Evolutionary conservation across 768 basidiomycete species (phyloP).

Genomic region (Termitomyces sp.): DNA sequence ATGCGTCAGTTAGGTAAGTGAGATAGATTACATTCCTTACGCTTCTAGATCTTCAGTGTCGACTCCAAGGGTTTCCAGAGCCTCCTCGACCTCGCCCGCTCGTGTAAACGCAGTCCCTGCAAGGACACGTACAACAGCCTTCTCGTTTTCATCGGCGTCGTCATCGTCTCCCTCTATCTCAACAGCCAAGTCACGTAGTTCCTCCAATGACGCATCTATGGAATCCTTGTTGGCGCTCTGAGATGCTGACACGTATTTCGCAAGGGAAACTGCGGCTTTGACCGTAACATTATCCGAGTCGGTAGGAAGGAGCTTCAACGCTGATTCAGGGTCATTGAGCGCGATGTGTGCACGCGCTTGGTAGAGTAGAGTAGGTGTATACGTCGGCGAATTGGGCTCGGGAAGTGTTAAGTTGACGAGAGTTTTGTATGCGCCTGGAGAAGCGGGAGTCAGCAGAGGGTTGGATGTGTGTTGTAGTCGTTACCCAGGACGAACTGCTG

Average conservation of each 20-base stretch:
- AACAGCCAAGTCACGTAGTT: conserved; percentile 79
- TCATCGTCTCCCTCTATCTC: conserved; percentile 82
- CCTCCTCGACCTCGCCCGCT: conserved; percentile 88
- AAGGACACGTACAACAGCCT: conserved; percentile 69
- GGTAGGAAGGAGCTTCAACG: conserved; percentile 50
- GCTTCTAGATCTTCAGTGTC: conserved; percentile 83
- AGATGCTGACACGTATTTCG: conserved; percentile 55
- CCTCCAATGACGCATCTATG: conserved; percentile 65
- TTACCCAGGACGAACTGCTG: conserved; percentile 76
- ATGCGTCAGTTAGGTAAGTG: background rate
- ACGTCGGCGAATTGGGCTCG: conserved; percentile 59
- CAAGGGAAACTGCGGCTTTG: conserved; percentile 69
- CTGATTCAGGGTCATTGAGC: conserved; percentile 53
- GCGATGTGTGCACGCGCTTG: conserved; percentile 78
- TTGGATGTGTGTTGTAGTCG: background rate
- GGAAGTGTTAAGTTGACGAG: conserved; percentile 54
- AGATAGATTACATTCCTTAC: conserved; percentile 46
- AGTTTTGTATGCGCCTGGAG: conserved; percentile 64
- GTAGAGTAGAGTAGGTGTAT: conserved; percentile 64
- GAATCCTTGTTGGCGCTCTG: conserved; percentile 46
- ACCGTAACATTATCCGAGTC: conserved; percentile 63
- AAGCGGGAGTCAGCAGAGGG: background rate
- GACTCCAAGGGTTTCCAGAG: conserved; percentile 79
- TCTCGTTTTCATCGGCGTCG: conserved; percentile 64
- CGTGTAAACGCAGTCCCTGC: conserved; percentile 85